Evolutionary conservation across 2,329 filamentous ascomycete species (phyloP), one percentile per base, ranked within the genome.

Genomic region (Epichloe coenophiala): DNA sequence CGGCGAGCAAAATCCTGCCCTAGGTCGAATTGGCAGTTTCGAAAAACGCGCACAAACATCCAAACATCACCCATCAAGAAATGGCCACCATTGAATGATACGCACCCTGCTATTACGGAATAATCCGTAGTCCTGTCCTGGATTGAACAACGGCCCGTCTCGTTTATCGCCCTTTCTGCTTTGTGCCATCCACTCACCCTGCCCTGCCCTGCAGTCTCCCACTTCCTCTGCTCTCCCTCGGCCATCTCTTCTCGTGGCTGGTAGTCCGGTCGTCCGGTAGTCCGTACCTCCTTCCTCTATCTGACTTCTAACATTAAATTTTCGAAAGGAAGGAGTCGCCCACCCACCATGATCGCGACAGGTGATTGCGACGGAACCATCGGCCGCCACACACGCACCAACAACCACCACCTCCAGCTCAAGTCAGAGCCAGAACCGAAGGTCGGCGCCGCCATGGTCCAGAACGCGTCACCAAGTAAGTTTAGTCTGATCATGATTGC

Each of bases 381-480:
- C 40, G 51, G 36, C 45, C 48, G 48, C 51, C 47, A 50, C 51
- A 43, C 47, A 17, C 38, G 13, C 40, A 48, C 40, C 45, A 51
- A 42, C 47, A 31, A 49, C 36, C 12, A 42, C 12, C 41, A 31
- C 41, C 23, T 3, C 31, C 47, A 50, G 9, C 39, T 33, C 39
- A 45, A 47, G 39, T 39, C 33, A n/a, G 45, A 51, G 27, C 31
- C 31, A 31, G 45, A 43, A 33, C 13, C 21, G n/a, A 17, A 19
- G 19, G 40, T 15, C 44, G 21, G 23, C 48, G 49, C 49, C 37
- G 49, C 44, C 49, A 43, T 40, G 31, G 21, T 44, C 38, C 45
- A 51, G 45, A 44, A 38, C 45, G 49, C 31, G 19, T 43, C 49
- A 43, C 39, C 39, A 47, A 39, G 49, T 51, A 42, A 51, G 45